Percentiles rank a stretch among this genome's conserved stretches.
phyloP scores from a whole-genome alignment of 495 filamentous ascomycete genomes.

The Penicillium egyptiacum region DNA sequence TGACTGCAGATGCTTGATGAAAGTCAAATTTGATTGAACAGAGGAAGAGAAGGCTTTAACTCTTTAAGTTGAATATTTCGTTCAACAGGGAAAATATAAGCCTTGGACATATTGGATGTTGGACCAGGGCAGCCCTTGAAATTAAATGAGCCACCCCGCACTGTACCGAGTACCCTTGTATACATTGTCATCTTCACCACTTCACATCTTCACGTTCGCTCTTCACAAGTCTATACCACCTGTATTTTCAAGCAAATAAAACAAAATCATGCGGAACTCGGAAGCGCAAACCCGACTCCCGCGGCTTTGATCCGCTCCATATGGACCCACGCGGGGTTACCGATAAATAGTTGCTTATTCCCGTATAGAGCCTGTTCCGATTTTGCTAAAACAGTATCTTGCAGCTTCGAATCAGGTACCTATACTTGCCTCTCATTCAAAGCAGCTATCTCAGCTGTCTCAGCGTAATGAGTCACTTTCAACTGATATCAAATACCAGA shows the following conservation, averaged over 20 bases:
- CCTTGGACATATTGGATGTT: neutral
- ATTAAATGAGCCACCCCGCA: neutral
- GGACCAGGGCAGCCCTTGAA: neutral
- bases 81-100: neutral
- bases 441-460: neutral
- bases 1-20: neutral
- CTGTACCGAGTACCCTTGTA: neutral
- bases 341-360: slow-evolving; percentile 4
- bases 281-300: slow-evolving; percentile 16
- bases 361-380: neutral
- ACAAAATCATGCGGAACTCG: neutral
- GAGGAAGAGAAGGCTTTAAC: neutral
- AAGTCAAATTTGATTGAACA: neutral
- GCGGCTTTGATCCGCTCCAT: slow-evolving; percentile 15
- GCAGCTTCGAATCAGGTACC: neutral
- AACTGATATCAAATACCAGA: neutral
- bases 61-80: neutral
- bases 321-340: slow-evolving; percentile 25
- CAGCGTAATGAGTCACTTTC: no score
- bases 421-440: neutral
- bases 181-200: neutral
- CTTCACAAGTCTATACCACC: no score
- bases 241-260: neutral
- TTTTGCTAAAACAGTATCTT: neutral
- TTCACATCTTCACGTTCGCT: neutral